These are phyloP conservation scores for Debaryomyces prosopidis DNA, from an alignment of 805 yeast genomes.

Conservation along the genomic window DNA sequence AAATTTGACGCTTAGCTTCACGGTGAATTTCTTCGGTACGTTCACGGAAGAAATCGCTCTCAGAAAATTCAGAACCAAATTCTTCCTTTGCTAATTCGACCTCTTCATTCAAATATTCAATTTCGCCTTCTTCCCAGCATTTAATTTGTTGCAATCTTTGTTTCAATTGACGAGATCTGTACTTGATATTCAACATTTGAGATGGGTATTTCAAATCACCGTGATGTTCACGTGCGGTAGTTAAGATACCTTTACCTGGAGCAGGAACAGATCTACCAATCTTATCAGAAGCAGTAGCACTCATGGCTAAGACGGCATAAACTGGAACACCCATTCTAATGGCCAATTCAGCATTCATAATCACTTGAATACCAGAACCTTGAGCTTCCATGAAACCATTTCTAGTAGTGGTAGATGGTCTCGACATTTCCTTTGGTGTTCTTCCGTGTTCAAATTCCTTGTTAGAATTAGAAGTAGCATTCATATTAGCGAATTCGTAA, in stretches of 20 bases:
- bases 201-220: slow-evolving; percentile 77
- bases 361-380: slow-evolving; percentile 97
- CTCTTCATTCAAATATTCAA: slow-evolving; percentile 69
- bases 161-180: slow-evolving; percentile 89
- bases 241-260: slow-evolving; percentile 99
- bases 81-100: slow-evolving; percentile 55
- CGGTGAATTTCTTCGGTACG: slow-evolving; percentile 84
- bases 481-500: slow-evolving; percentile 97
- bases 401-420: slow-evolving; percentile 96
- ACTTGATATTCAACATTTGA: slow-evolving; percentile 82
- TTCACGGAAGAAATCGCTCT: slow-evolving; percentile 62
- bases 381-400: slow-evolving; percentile 99
- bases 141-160: slow-evolving; percentile 75
- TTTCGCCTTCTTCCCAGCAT: slow-evolving; percentile 83
- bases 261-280: slow-evolving; percentile 99
- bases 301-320: slow-evolving; percentile 89
- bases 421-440: slow-evolving; percentile 97
- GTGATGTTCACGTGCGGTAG: slow-evolving; percentile 94
- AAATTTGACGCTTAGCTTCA: slow-evolving; percentile 82
- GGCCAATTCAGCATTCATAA: slow-evolving; percentile 94
- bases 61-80: slow-evolving; percentile 49
- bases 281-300: slow-evolving; percentile 97
- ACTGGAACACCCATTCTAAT: slow-evolving; percentile 98
- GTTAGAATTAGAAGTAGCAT: slow-evolving; percentile 89
- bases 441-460: slow-evolving; percentile 94